Conservation (phyloP, 495 filamentous ascomycete genomes). For the Penicillium flavigenum region DNA sequence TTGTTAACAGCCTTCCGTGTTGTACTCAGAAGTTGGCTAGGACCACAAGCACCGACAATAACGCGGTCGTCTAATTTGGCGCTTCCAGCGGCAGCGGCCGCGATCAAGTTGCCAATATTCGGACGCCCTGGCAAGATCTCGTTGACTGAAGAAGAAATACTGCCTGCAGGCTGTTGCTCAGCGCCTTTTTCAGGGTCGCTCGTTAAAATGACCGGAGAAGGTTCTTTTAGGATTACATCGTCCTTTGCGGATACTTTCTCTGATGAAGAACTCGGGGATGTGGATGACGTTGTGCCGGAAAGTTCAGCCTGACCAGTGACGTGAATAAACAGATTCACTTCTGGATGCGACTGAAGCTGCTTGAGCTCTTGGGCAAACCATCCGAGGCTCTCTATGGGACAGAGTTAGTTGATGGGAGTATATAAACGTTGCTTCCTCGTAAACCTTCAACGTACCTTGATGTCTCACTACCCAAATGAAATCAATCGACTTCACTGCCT, state of each 20-base stretch:
- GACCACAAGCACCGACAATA: conserved; percentile 11
- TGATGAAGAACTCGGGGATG: background rate
- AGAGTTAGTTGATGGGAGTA: background rate
- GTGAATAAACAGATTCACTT: conserved; percentile 9
- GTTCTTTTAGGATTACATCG: background rate
- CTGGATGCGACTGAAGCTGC: conserved; percentile 5
- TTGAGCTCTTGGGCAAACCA: conserved; percentile 8
- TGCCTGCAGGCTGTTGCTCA: background rate
- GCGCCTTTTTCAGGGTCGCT: conserved; percentile 1
- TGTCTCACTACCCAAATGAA: conserved; percentile 14
- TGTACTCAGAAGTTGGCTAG: background rate
- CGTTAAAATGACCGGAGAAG: background rate
- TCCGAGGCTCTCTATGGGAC: background rate
- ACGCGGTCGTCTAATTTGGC: conserved; percentile 2
- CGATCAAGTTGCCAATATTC: conserved; percentile 1
- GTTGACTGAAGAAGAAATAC: background rate
- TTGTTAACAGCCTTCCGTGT: conserved; percentile 1
- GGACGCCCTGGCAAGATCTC: conserved; percentile 6
- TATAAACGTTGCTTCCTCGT: background rate
- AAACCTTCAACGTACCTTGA: conserved; percentile 1
- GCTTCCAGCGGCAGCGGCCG: background rate
- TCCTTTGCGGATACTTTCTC: background rate
- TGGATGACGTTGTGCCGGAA: background rate
- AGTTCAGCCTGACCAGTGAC: background rate
- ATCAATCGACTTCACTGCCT: conserved; percentile 11